Percentiles rank a stretch among this genome's conserved stretches.
Conservation (phyloP, 192 early-diverging fungal genomes). For the Phycomyces nitens region DNA sequence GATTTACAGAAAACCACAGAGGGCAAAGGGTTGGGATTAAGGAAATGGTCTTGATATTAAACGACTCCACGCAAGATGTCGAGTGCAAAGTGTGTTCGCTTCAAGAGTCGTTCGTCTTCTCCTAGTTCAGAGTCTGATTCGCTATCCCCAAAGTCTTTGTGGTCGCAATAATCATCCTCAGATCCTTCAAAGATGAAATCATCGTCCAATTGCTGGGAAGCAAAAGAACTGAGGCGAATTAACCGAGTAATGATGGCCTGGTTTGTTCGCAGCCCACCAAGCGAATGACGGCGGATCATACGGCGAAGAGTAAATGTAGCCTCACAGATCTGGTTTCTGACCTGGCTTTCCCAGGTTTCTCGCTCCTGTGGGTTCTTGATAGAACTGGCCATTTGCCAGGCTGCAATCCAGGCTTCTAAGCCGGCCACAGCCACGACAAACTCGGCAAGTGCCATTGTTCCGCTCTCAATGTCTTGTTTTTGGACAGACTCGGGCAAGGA, state of each 20-base stretch:
- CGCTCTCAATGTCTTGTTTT: constrained; percentile 14
- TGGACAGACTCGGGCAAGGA: background rate
- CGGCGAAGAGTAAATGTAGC: constrained; percentile 18
- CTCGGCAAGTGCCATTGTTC: constrained; percentile 23
- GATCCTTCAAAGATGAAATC: background rate
- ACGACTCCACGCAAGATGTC: background rate
- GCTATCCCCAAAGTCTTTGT: background rate
- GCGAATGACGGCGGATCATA: constrained; percentile 24
- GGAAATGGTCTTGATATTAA: background rate
- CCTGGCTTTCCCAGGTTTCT: constrained; percentile 2
- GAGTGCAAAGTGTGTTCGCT: background rate
- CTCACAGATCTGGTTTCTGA: constrained; percentile 3
- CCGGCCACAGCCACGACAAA: constrained; percentile 24
- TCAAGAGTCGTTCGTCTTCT: background rate
- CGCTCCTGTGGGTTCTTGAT: background rate
- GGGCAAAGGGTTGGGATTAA: background rate
- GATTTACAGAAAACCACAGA: background rate
- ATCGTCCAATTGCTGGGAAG: constrained; percentile 5
- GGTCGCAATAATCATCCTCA: background rate
- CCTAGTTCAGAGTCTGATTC: background rate
- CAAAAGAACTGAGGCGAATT: constrained; percentile 14
- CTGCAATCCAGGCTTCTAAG: constrained; percentile 30
- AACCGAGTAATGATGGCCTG: constrained; percentile 22
- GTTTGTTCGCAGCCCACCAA: constrained; percentile 15
- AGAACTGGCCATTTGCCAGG: constrained; percentile 5